Conservation (phyloP, 1,139 yeast genomes). For the Yamadazyma jaroonii region DNA sequence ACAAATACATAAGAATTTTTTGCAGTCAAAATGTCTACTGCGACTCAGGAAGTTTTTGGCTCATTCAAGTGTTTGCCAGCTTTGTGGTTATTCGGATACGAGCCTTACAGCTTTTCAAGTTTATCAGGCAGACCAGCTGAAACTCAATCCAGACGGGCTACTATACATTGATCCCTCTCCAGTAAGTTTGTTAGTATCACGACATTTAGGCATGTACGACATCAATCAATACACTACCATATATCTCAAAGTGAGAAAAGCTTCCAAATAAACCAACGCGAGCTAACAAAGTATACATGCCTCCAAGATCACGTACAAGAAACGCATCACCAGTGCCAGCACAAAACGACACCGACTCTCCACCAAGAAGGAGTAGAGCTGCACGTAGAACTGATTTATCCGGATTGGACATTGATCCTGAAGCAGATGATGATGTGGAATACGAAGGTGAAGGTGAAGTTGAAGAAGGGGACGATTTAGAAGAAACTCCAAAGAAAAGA, state of each 20-base stretch:
- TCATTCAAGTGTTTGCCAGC: too few species aligned
- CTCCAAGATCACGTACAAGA: constrained; percentile 7
- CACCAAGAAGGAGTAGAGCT: constrained; percentile 10
- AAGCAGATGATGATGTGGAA: constrained; percentile 25
- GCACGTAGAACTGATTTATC: constrained; percentile 20
- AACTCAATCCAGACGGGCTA: too few species aligned
- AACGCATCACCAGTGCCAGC: constrained; percentile 6
- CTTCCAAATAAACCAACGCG: constrained; percentile 4
- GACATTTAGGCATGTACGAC: background rate
- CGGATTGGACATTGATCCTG: constrained; percentile 28
- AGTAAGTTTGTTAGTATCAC: too few species aligned
- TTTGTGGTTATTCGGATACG: too few species aligned
- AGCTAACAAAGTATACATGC: constrained; percentile 1
- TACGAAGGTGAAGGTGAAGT: constrained; percentile 17
- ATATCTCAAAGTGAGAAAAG: background rate
- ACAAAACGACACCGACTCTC: constrained; percentile 4
- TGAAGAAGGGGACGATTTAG: constrained; percentile 14
- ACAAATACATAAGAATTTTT: background rate
- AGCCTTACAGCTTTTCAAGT: too few species aligned
- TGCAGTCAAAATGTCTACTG: constrained; percentile 4
- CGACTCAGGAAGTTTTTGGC: constrained; percentile 1
- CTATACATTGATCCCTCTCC: too few species aligned
- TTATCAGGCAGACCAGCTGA: too few species aligned
- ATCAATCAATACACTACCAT: too few species aligned
- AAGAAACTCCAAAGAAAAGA: constrained; percentile 18